phyloP scores from a whole-genome alignment of 1,284 basidiomycete species.

The Moesziomyces aphidis region DNA sequence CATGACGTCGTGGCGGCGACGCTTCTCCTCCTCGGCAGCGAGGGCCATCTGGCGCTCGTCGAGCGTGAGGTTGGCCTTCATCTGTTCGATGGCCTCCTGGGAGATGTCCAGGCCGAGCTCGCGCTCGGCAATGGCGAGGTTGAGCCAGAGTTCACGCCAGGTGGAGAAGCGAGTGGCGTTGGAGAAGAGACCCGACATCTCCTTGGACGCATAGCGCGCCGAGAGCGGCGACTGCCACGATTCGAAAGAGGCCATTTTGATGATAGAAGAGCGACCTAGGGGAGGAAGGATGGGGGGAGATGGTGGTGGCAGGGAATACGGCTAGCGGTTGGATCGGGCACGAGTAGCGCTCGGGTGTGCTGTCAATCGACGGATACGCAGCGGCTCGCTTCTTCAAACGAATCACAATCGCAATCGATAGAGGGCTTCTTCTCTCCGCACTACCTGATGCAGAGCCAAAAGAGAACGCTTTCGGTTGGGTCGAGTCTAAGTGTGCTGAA shows the following conservation, averaged over 20 bases:
- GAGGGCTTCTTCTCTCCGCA: not conserved
- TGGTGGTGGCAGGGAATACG: not conserved
- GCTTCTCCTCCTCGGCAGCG: constrained; percentile 95
- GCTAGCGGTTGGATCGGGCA: not conserved
- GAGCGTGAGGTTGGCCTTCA: constrained; percentile 86
- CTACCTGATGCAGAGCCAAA: not conserved
- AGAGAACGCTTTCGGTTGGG: too few species aligned
- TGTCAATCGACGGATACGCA: too few species aligned
- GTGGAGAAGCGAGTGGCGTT: constrained; percentile 91
- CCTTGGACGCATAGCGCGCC: constrained; percentile 94
- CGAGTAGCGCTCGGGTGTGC: not conserved
- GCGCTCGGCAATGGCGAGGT: constrained; percentile 94
- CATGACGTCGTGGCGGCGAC: constrained; percentile 98
- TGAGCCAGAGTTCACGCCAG: constrained; percentile 97
- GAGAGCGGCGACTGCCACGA: constrained; percentile 66
- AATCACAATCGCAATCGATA: constrained; percentile 1
- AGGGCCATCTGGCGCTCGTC: constrained; percentile 91
- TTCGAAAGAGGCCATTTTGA: constrained; percentile 49
- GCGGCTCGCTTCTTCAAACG: not conserved
- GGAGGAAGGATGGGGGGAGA: not conserved
- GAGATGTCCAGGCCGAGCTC: constrained; percentile 91
- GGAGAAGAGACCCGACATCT: constrained; percentile 97
- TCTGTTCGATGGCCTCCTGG: constrained; percentile 91
- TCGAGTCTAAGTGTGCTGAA: not conserved
- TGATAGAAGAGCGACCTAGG: not conserved